Evolutionary conservation across 2,329 filamentous ascomycete genomes (phyloP), one percentile per base, ranked within the genome.

Genomic region (Curvularia sp.): DNA sequence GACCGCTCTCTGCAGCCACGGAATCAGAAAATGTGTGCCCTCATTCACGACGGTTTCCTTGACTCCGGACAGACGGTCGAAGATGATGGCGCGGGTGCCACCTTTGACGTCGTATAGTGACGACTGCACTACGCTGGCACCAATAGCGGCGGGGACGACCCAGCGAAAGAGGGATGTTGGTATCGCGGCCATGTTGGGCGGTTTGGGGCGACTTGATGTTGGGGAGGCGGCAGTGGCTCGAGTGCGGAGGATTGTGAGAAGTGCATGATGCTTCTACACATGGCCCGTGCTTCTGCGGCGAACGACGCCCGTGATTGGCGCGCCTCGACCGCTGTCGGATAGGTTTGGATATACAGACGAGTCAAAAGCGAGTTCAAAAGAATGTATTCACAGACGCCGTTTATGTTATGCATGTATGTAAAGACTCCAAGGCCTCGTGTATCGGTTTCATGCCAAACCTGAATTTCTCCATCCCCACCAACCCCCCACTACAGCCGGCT

Each of bases 101-200:
- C 95, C 95, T 78, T 92, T 93, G 77, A 99, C 95, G 80, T 99
- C 95, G 88, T 97, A 99, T 63, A 99, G 87, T 58, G 93, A 92
- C 66, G 91, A 86, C 78, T 93, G 89, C 66, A 86, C 81, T 60
- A 94, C 73, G 55, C 86, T 84, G 68, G 87, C 81, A 69, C 84
- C 91, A 68, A 91, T 78, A 60, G 90, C 87, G 56, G 86, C 84
- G 46, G 94, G 93, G 53, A 97, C 80, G 63, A 91, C 91, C 77
- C 83, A 84, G 57, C 74, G 73, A 66, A 76, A 76, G 51, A 76
- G 66, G n/a, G 73, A 73, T 49, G 66, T 62, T 25, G 73, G 72
- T 27, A 74, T 58, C 57, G 68, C 71, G 62, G 74, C 73, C 73
- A 76, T 76, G 59, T 62, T 60, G 52, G 54, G 58, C 54, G 36